These are phyloP conservation scores for Trichocomaceae sp. DNA, from an alignment of 2,329 filamentous ascomycete species.

Conservation along the genomic window DNA sequence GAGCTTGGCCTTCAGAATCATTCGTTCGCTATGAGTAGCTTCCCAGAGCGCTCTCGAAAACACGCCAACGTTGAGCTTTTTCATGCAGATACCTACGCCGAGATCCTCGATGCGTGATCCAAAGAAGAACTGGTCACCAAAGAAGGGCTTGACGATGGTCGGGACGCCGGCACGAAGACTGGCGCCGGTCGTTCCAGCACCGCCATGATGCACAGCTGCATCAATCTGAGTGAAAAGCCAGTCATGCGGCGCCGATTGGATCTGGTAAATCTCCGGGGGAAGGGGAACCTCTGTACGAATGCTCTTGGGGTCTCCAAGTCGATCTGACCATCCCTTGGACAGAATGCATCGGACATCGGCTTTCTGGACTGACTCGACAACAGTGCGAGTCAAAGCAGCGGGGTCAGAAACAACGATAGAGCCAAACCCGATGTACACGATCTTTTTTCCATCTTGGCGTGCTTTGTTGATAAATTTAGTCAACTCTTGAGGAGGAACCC, in stretches of 20 bases:
- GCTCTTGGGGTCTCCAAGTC: conserved; percentile 55
- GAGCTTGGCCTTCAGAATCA: conserved; percentile 77
- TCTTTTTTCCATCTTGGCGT: conserved; percentile 72
- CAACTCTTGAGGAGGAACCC: conserved; percentile 69
- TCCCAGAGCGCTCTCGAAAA: conserved; percentile 88
- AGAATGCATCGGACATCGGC: conserved; percentile 91
- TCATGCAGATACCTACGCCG: conserved; percentile 82
- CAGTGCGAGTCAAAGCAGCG: conserved; percentile 79
- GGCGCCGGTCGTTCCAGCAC: conserved; percentile 89
- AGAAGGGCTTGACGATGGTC: conserved; percentile 93
- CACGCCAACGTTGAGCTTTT: conserved; percentile 78
- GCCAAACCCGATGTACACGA: conserved; percentile 96
- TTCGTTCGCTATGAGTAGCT: conserved; percentile 79
- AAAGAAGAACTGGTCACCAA: conserved; percentile 97
- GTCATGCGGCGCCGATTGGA: conserved; percentile 87
- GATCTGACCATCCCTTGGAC: conserved; percentile 95
- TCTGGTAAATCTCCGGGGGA: conserved; percentile 75
- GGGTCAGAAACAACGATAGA: conserved; percentile 92
- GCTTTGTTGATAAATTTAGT: conserved; percentile 77
- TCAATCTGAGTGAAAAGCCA: conserved; percentile 95
- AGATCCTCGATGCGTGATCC: conserved; percentile 83
- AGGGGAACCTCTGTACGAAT: conserved; percentile 61
- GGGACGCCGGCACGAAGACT: conserved; percentile 85
- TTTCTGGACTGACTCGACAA: conserved; percentile 83
- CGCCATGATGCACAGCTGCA: conserved; percentile 88